Conservation (phyloP, 1,284 basidiomycete genomes). For the Golubevia pallescens region DNA sequence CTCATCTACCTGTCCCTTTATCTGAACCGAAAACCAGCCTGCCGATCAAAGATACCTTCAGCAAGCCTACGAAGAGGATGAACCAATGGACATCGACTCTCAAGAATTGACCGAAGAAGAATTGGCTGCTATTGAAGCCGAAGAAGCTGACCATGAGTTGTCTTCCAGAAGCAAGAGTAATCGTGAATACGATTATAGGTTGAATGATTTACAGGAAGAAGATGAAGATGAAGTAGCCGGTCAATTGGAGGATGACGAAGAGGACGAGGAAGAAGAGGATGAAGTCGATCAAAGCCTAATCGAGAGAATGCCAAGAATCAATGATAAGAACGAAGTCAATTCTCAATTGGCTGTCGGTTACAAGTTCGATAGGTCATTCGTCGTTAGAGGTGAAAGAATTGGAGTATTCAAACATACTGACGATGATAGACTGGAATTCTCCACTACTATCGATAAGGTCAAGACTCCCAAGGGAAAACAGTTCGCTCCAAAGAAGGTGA, state of each 20-base stretch:
- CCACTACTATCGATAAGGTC: slow-evolving; percentile 85
- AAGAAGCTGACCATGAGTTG: slow-evolving; percentile 30
- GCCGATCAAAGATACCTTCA: slow-evolving; percentile 74
- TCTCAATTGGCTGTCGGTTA: slow-evolving; percentile 92
- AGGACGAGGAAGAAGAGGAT: slow-evolving; percentile 72
- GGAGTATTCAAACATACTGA: slow-evolving; percentile 90
- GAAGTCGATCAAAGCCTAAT: slow-evolving; percentile 66
- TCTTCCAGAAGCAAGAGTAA: slow-evolving; percentile 68
- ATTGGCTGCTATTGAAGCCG: slow-evolving; percentile 68
- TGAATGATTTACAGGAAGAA: slow-evolving; percentile 31
- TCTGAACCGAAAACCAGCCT: slow-evolving; percentile 59
- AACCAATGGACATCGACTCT: slow-evolving; percentile 80
- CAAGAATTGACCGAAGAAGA: slow-evolving; percentile 59
- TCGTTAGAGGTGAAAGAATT: slow-evolving; percentile 92
- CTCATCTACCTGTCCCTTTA: background rate
- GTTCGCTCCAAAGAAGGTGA: slow-evolving; percentile 85
- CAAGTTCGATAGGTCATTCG: slow-evolving; percentile 93
- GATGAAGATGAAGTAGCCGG: slow-evolving; percentile 62
- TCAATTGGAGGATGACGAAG: slow-evolving; percentile 35
- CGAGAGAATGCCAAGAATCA: slow-evolving; percentile 19
- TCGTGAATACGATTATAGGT: slow-evolving; percentile 69
- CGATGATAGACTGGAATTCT: slow-evolving; percentile 82
- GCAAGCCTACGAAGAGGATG: slow-evolving; percentile 74
- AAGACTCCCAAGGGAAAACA: slow-evolving; percentile 79
- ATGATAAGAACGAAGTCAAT: slow-evolving; percentile 68